A percentile compares a stretch with the other conserved stretches of the same genome.
Evolutionary conservation across 345 rosid genomes (phyloP).

Genomic region (Eucalyptus curtisii): DNA sequence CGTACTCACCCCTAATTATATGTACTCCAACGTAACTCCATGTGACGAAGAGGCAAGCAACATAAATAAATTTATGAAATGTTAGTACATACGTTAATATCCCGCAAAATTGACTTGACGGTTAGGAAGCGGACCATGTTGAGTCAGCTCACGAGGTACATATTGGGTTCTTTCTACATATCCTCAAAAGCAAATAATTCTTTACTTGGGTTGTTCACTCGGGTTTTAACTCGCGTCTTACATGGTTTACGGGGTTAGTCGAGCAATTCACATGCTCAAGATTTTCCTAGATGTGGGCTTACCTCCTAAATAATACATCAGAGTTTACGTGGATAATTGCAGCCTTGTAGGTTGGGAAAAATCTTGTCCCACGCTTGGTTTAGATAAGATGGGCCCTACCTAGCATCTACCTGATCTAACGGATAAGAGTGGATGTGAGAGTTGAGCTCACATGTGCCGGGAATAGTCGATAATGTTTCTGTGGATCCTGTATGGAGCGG

Average conservation of each 20-base stretch:
- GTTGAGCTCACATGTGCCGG: neutral
- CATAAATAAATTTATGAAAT: neutral
- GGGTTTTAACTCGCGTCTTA: neutral
- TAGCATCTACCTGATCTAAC: neutral
- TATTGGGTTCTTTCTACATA: neutral
- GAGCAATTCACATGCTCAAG: neutral
- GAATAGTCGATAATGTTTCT: neutral
- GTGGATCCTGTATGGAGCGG: neutral
- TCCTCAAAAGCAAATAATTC: neutral
- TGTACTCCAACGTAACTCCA: neutral
- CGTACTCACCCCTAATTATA: neutral
- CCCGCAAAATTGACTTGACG: neutral
- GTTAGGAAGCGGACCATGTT: neutral
- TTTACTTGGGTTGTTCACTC: neutral
- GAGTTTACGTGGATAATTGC: neutral
- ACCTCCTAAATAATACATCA: neutral
- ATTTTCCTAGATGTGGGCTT: neutral
- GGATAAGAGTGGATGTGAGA: neutral
- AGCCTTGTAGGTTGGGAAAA: neutral
- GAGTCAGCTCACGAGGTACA: neutral
- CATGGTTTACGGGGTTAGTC: neutral
- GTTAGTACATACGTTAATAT: neutral
- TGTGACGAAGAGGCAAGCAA: neutral
- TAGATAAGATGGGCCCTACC: neutral
- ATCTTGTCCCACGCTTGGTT: neutral